Conservation (phyloP, 2,329 filamentous ascomycete species). For the Claviceps maximensis region DNA sequence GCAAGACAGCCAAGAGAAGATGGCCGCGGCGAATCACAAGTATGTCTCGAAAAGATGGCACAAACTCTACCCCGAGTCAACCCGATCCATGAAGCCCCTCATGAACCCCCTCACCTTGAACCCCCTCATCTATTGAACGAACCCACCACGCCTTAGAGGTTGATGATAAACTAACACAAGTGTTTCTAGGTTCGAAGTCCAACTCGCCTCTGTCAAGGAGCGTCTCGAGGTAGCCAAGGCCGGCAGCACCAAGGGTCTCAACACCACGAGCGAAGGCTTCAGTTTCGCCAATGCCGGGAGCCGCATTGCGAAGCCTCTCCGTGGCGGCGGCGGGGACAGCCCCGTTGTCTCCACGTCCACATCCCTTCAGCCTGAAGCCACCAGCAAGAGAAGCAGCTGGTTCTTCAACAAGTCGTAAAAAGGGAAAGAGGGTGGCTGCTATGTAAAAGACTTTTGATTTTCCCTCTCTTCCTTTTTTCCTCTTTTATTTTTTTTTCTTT, state of each 20-base stretch:
- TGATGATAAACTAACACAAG: not conserved
- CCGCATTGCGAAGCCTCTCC: slow-evolving; percentile 56
- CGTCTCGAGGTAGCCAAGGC: slow-evolving; percentile 90
- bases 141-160: not conserved
- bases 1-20: slow-evolving; percentile 96
- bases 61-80: not conserved
- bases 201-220: slow-evolving; percentile 95
- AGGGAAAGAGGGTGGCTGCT: not conserved
- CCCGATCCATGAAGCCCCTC: no score
- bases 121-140: no score
- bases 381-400: slow-evolving; percentile 56
- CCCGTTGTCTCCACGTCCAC: slow-evolving; percentile 42
- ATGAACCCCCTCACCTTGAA: no score
- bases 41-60: slow-evolving; percentile 33
- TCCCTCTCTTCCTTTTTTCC: not conserved
- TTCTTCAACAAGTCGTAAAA: slow-evolving; percentile 52
- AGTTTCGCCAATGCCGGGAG: slow-evolving; percentile 53
- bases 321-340: slow-evolving; percentile 41
- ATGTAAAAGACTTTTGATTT: slow-evolving; percentile 1
- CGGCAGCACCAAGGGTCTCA: slow-evolving; percentile 75
- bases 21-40: slow-evolving; percentile 95
- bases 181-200: slow-evolving; percentile 71
- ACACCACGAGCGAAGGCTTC: slow-evolving; percentile 54
- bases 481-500: not conserved
- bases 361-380: slow-evolving; percentile 42